phyloP scores from a whole-genome alignment of 1,139 yeast species.

The Hanseniaspora sp. region DNA sequence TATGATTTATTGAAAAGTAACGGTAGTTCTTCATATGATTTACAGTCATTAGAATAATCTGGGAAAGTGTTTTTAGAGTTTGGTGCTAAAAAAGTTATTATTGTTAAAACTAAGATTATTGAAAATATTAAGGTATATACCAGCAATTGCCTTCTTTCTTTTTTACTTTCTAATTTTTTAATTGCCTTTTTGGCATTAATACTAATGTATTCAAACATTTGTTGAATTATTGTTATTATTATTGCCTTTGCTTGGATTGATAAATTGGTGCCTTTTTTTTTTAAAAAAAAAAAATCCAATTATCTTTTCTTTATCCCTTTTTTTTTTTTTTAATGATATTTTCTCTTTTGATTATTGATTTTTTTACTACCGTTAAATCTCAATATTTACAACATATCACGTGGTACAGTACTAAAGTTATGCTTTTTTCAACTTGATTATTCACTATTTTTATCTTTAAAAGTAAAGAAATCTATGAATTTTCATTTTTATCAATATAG shows the following conservation, averaged over 20 bases:
- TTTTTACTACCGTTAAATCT: not conserved
- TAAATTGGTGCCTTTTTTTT: too few relatives aligned
- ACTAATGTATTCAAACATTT: not conserved
- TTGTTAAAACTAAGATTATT: not conserved
- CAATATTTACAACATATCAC: not conserved
- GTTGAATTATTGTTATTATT: not conserved
- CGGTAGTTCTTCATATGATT: slow-evolving; percentile 1
- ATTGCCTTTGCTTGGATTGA: not conserved
- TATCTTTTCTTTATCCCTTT: not conserved
- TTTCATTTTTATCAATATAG: not conserved
- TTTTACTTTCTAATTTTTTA: not conserved
- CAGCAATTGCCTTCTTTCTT: slow-evolving; percentile 1
- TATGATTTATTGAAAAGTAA: slow-evolving; percentile 18
- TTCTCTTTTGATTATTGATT: too few relatives aligned
- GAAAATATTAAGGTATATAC: not conserved
- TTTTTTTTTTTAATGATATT: too few relatives aligned
- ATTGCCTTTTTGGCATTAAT: slow-evolving; percentile 6
- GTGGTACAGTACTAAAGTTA: too few relatives aligned
- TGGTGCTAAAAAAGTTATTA: not conserved
- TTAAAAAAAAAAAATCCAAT: not conserved
- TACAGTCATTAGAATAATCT: slow-evolving; percentile 34
- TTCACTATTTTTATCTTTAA: too few relatives aligned
- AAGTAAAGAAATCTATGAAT: not conserved
- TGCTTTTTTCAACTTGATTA: too few relatives aligned
- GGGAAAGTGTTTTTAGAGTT: slow-evolving; percentile 2